A percentile compares a stretch with the other conserved stretches of the same genome.
Conservation (phyloP, 2,329 filamentous ascomycete species). For the Monosporascus cannonballus region DNA sequence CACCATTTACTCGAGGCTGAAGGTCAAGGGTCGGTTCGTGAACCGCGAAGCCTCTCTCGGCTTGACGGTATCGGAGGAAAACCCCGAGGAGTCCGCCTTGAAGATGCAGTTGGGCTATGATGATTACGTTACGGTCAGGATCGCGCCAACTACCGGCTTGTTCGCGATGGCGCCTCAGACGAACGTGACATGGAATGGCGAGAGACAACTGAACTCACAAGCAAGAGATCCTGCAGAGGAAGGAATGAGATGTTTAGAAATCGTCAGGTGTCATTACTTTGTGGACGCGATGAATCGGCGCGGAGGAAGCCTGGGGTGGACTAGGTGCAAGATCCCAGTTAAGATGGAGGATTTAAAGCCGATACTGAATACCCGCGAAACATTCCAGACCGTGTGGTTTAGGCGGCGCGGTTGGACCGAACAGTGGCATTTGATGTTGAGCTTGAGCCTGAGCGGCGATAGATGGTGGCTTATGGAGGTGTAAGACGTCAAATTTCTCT, state of each 20-base stretch:
- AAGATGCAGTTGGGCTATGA: slow-evolving; percentile 63
- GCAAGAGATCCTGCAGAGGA: slow-evolving; percentile 51
- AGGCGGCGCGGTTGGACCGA: slow-evolving; percentile 64
- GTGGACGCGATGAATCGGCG: slow-evolving; percentile 56
- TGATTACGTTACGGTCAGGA: slow-evolving; percentile 52
- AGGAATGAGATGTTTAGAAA: slow-evolving; percentile 51
- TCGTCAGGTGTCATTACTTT: slow-evolving; percentile 54
- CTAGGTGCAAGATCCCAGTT: slow-evolving; percentile 40
- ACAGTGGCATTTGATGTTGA: slow-evolving; percentile 67
- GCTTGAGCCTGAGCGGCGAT: slow-evolving; percentile 66
- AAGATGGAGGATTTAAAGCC: slow-evolving; percentile 50
- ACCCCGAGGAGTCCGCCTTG: slow-evolving; percentile 63
- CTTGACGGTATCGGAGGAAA: slow-evolving; percentile 50
- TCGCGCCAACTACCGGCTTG: slow-evolving; percentile 75
- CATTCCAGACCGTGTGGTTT: slow-evolving; percentile 63
- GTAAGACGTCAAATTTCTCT: slow-evolving; percentile 34
- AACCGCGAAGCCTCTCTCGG: slow-evolving; percentile 52
- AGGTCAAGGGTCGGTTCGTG: slow-evolving; percentile 54
- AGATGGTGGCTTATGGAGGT: slow-evolving; percentile 71
- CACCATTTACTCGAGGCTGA: slow-evolving; percentile 57
- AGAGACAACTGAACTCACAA: slow-evolving; percentile 57
- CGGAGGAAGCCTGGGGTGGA: slow-evolving; percentile 62
- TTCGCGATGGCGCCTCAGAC: slow-evolving; percentile 65
- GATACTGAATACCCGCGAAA: slow-evolving; percentile 56
- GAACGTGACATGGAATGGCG: slow-evolving; percentile 47